These are phyloP conservation scores for Aspergillus cristatus DNA, from an alignment of 495 filamentous ascomycete genomes.

Conservation along the genomic window DNA sequence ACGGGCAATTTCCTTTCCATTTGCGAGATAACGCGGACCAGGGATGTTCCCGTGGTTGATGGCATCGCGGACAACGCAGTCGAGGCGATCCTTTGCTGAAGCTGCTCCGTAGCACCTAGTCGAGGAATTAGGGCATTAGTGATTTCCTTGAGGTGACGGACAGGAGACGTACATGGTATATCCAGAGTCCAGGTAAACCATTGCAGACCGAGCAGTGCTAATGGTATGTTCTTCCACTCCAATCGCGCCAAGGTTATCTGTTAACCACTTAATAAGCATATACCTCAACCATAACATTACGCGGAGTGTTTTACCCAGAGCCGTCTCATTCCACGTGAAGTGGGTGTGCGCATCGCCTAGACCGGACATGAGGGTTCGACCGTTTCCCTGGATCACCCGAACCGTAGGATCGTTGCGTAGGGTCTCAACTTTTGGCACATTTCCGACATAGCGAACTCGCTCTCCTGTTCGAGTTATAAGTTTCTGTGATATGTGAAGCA, in stretches of 20 bases:
- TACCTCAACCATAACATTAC: too few relatives aligned
- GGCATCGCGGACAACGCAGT: conserved; percentile 43
- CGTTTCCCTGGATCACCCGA: conserved; percentile 24
- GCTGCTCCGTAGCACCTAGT: conserved; percentile 31
- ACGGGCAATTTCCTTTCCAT: conserved; percentile 39
- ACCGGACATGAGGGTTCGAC: conserved; percentile 33
- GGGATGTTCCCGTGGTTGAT: conserved; percentile 46
- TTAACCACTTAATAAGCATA: too few relatives aligned
- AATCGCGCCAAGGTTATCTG: conserved; percentile 18
- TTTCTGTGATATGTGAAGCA: too few relatives aligned
- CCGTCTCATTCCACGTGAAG: conserved; percentile 32
- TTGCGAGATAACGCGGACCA: conserved; percentile 40
- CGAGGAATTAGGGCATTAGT: too few relatives aligned
- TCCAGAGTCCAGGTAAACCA: conserved; percentile 30
- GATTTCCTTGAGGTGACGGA: too few relatives aligned
- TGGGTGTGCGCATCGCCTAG: conserved; percentile 35
- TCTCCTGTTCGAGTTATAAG: too few relatives aligned
- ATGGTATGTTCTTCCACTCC: conserved; percentile 34
- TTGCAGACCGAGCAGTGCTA: conserved; percentile 22
- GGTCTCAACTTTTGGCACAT: conserved; percentile 17
- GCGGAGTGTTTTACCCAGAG: conserved; percentile 12
- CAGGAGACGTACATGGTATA: conserved; percentile 2
- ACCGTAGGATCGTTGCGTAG: conserved; percentile 22
- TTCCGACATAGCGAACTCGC: conserved; percentile 25
- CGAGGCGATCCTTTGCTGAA: conserved; percentile 39